Base-by-base conservation (phyloP, 2,329 filamentous ascomycete species). In the Teratosphaeria epicoccoides region DNA sequence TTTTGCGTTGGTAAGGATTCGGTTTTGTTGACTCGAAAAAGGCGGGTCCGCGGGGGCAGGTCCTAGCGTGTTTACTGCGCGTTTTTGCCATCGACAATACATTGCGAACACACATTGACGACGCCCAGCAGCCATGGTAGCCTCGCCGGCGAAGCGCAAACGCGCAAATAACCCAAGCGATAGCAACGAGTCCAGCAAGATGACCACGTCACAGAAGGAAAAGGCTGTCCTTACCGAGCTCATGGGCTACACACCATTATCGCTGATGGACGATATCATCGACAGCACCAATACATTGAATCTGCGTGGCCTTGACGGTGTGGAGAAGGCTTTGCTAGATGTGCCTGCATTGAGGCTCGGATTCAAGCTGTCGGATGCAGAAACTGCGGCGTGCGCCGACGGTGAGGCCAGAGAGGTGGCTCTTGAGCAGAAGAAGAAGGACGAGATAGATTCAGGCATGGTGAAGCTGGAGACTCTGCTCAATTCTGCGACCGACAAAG, bases 201-300 rank as follows among this genome's bases (percentile, higher is more conserved):
- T 40, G 33, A 40, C 33, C 5, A 40, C 33, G n/a, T 40, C n/a
- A 17, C 33, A 29, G 17, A 29, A 29, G 11, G 46, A 48, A 22
- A 29, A 37, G 25, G 46, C 46, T 29, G 24, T 48, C 12, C 11
- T 48, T 3, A 48, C 46, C 17, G 46, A 48, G 17, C 46, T 48
- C 11, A 24, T 37, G 24, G 46, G 46, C 4, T 29, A 29, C 20
- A 48, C 46, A 6, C 46, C 46, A 6, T 24, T 37, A 4, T 87
- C 87, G 55, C 81, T 98, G 43, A 85, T 98, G 65, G 93, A 98
- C 80, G 91, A 97, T 72, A 90, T 97, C 62, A 95, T 97, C 74
- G 96, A 97, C 75, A 87, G 85, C 51, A 83, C 96, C 69, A 98
- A 97, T 74, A 87, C 91, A 64, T 81, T 96, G 63, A 85, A 93